Evolutionary conservation across 257 asterid genomes (phyloP).

Genomic region (Solanum bulbocastanum): DNA sequence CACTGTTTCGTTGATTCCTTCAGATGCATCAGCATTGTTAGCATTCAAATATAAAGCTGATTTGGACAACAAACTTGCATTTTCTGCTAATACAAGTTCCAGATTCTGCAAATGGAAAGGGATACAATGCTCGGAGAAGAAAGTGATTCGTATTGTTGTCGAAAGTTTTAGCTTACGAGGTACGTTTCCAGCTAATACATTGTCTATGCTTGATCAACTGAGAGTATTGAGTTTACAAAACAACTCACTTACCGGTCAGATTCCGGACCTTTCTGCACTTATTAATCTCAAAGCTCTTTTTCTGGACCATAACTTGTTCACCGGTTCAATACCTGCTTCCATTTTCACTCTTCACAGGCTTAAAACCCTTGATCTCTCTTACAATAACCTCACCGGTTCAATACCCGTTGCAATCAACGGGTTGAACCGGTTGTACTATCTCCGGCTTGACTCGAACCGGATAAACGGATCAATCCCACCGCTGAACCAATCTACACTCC

Average conservation of each 20-base stretch:
- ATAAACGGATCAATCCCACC: constrained; percentile 79
- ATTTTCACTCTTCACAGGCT: constrained; percentile 61
- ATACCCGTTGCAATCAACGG: constrained; percentile 29
- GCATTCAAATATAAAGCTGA: constrained; percentile 67
- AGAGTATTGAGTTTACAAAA: constrained; percentile 66
- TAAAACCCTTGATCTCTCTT: constrained; percentile 64
- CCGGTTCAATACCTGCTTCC: constrained; percentile 56
- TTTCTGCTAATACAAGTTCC: constrained; percentile 10
- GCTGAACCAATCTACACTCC: constrained; percentile 49
- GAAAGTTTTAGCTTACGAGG: constrained; percentile 48
- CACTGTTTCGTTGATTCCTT: neutral
- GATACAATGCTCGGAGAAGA: constrained; percentile 33
- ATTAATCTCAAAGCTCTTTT: constrained; percentile 53
- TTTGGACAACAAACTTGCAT: constrained; percentile 21
- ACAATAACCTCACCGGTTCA: constrained; percentile 56
- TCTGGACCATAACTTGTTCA: constrained; percentile 46
- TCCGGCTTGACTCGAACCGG: constrained; percentile 75
- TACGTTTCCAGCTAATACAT: constrained; percentile 31
- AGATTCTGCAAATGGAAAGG: constrained; percentile 70
- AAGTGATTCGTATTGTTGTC: constrained; percentile 34
- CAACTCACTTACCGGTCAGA: constrained; percentile 73
- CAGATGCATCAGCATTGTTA: constrained; percentile 54
- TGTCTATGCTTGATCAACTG: constrained; percentile 46
- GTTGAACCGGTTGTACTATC: constrained; percentile 48
- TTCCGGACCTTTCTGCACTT: constrained; percentile 64